Percentiles rank a stretch among this genome's conserved stretches.
Evolutionary conservation across 169 alveolate genomes (phyloP).

Genomic region (Cryptosporidium bovis): DNA sequence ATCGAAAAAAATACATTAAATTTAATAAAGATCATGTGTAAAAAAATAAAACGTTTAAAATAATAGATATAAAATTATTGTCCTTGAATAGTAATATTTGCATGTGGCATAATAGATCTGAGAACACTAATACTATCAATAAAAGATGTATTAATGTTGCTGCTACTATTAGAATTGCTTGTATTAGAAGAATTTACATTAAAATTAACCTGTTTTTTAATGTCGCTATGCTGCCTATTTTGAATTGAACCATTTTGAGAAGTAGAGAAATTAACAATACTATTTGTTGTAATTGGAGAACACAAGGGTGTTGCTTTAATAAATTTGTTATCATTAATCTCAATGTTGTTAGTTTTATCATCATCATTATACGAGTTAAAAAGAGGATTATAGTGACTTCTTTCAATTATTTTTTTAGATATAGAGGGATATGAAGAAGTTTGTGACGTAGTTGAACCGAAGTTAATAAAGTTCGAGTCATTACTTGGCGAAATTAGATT

Average conservation of each 20-base stretch:
- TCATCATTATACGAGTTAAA: too few relatives aligned
- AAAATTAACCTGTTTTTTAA: slow-evolving; percentile 24
- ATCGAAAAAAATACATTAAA: not conserved
- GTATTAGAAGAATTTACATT: not conserved
- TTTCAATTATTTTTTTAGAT: too few relatives aligned
- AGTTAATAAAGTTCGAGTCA: too few relatives aligned
- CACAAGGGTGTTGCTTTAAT: too few relatives aligned
- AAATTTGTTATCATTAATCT: too few relatives aligned
- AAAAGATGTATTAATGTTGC: slow-evolving; percentile 4
- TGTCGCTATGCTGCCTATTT: slow-evolving; percentile 19
- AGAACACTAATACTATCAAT: slow-evolving; percentile 40
- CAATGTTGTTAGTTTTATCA: too few relatives aligned
- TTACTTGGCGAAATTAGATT: too few relatives aligned
- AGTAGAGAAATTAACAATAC: not conserved
- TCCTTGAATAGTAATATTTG: slow-evolving; percentile 71
- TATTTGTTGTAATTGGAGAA: slow-evolving; percentile 1
- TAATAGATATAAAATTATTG: slow-evolving; percentile 18
- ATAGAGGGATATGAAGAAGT: too few relatives aligned
- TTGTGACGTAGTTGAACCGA: too few relatives aligned
- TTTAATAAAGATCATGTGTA: not conserved
- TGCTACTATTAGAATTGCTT: not conserved
- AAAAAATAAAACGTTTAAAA: not conserved
- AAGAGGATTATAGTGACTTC: too few relatives aligned
- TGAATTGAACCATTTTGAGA: slow-evolving; percentile 12
- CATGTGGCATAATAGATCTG: slow-evolving; percentile 72